Evolutionary conservation across 73 alveolate species (phyloP).

Genomic region (Uronychia setigera): DNA sequence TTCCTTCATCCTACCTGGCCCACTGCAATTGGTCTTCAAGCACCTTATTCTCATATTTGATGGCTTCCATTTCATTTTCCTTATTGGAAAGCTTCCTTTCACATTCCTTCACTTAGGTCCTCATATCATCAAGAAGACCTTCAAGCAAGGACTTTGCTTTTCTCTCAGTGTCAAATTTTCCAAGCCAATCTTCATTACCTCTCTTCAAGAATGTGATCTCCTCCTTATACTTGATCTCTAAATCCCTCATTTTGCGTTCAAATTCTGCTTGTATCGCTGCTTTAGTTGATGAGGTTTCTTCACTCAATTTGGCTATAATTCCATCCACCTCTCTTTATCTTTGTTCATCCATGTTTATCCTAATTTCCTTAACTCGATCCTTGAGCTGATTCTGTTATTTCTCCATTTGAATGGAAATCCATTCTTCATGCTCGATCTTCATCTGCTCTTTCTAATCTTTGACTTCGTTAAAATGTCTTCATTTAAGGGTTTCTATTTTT

Average conservation of each 20-base stretch:
- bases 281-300: conserved; percentile 34
- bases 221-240: conserved; percentile 32
- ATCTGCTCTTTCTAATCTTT: conserved; percentile 12
- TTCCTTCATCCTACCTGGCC: not conserved
- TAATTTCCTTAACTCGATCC: conserved; percentile 36
- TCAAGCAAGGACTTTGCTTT: conserved; percentile 38
- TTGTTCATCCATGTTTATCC: conserved; percentile 27
- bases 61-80: conserved; percentile 28
- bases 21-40: conserved; percentile 13
- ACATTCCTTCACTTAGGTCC: conserved; percentile 8
- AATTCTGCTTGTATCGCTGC: conserved; percentile 1
- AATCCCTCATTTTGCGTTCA: conserved; percentile 43
- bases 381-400: conserved; percentile 41
- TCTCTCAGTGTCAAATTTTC: conserved; percentile 35
- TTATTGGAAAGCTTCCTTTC: conserved; percentile 12
- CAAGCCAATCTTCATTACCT: conserved; percentile 28
- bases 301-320: conserved; percentile 48
- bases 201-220: conserved; percentile 46
- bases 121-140: conserved; percentile 17
- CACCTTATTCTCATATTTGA: conserved; percentile 29
- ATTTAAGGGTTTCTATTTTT: conserved; percentile 17
- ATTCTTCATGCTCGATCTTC: conserved; percentile 46
- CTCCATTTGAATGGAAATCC: conserved; percentile 36
- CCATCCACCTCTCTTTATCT: conserved; percentile 44
- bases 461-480: conserved; percentile 20